phyloP scores from a whole-genome alignment of 352 stramenopile species.

The Phytophthora pisi region DNA sequence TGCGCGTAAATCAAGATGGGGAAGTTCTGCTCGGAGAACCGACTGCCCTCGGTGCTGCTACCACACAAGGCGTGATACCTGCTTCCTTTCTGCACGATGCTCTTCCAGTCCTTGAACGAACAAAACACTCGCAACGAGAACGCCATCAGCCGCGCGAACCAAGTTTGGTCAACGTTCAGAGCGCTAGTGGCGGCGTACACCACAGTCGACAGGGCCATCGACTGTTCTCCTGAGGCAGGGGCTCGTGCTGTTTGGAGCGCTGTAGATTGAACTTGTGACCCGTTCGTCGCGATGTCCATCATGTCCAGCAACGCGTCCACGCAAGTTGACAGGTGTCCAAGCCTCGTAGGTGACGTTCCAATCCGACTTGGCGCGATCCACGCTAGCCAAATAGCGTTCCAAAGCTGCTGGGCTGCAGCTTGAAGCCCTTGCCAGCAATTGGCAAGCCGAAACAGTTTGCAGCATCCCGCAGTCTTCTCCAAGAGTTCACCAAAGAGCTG shows the following conservation, averaged over 20 bases:
- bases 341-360: constrained; percentile 4
- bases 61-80: constrained; percentile 53
- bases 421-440: constrained; percentile 68
- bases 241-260: not conserved
- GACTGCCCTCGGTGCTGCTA: constrained; percentile 34
- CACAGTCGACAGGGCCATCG: constrained; percentile 46
- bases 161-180: constrained; percentile 51
- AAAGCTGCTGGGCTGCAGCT: constrained; percentile 55
- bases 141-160: constrained; percentile 52
- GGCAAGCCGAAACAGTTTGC: constrained; percentile 47
- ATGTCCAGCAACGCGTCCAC: constrained; percentile 59
- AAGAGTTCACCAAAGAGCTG: constrained; percentile 42
- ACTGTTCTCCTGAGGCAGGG: constrained; percentile 1
- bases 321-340: constrained; percentile 39
- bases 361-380: constrained; percentile 60
- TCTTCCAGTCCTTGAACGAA: constrained; percentile 49
- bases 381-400: constrained; percentile 55
- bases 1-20: constrained; percentile 68
- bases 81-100: constrained; percentile 62
- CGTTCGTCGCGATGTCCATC: constrained; percentile 42
- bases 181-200: constrained; percentile 38
- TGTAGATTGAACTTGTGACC: constrained; percentile 7
- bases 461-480: constrained; percentile 46
- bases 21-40: constrained; percentile 68
- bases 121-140: constrained; percentile 46